A percentile compares a stretch with the other conserved stretches of the same genome.
These are phyloP conservation scores for Aquilaria yunnanensis DNA, from an alignment of 345 rosid genomes.

Conservation along the genomic window DNA sequence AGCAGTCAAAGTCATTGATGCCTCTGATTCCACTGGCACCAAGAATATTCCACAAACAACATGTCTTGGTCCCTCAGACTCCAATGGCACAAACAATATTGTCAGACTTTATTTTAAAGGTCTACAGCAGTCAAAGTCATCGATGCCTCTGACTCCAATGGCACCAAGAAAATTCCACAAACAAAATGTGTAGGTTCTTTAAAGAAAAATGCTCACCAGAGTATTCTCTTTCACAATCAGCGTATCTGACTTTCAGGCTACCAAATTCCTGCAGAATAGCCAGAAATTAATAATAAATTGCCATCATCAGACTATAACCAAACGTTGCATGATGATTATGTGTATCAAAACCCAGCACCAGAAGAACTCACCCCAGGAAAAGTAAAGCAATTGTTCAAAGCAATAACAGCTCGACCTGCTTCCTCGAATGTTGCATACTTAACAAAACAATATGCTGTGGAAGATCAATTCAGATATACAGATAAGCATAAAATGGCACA, in stretches of 20 bases:
- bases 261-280: conserved; percentile 38
- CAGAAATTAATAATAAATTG: conserved; percentile 2
- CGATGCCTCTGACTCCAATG: no score
- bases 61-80: no score
- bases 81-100: background rate
- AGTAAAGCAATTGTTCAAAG: conserved; percentile 50
- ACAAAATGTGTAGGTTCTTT: background rate
- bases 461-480: conserved; percentile 10
- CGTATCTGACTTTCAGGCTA: conserved; percentile 66
- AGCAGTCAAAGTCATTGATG: background rate
- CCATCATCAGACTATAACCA: conserved; percentile 2
- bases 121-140: no score
- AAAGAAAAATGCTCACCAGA: conserved; percentile 26
- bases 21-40: no score
- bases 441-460: conserved; percentile 77
- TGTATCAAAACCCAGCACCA: background rate
- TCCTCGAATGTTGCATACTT: conserved; percentile 67
- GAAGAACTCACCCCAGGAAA: conserved; percentile 73
- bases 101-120: no score
- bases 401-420: conserved; percentile 66
- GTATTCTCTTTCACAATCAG: conserved; percentile 71
- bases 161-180: conserved; percentile 2
- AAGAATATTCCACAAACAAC: no score
- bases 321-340: background rate
- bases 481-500: background rate